A percentile compares a stretch with the other conserved stretches of the same genome.
These are phyloP conservation scores for Penicillium coffeae DNA, from an alignment of 495 filamentous ascomycete genomes.

Conservation along the genomic window DNA sequence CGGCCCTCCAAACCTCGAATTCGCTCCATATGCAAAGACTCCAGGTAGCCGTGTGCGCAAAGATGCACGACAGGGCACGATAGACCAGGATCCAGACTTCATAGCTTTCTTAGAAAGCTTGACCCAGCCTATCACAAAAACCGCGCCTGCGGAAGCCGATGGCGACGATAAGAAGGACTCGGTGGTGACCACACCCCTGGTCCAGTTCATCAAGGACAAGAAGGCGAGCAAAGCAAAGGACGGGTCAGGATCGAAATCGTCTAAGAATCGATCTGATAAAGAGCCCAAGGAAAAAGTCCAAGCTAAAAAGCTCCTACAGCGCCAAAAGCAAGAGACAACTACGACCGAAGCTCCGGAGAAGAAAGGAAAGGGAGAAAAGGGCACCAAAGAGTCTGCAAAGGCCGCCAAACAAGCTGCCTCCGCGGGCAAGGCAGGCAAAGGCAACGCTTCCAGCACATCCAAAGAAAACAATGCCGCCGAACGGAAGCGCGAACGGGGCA, in stretches of 20 bases:
- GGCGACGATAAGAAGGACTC: conserved; percentile 58
- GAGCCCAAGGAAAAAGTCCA: conserved; percentile 56
- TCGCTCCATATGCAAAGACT: conserved; percentile 74
- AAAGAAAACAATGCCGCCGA: conserved; percentile 39
- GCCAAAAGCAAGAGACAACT: conserved; percentile 42
- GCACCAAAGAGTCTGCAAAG: conserved; percentile 71
- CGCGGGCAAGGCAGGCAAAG: conserved; percentile 25
- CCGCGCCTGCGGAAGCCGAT: conserved; percentile 47
- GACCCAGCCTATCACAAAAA: conserved; percentile 67
- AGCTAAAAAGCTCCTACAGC: conserved; percentile 47
- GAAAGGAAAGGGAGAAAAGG: conserved; percentile 54
- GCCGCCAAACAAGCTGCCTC: conserved; percentile 67
- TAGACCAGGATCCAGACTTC: conserved; percentile 93
- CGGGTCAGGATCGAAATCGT: conserved; percentile 43
- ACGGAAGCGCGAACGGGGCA: conserved; percentile 63
- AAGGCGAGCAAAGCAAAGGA: conserved; percentile 86
- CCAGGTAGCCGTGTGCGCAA: conserved; percentile 65
- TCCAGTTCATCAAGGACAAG: conserved; percentile 86
- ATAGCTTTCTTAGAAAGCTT: conserved; percentile 86
- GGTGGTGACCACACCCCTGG: conserved; percentile 77
- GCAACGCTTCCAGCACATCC: conserved; percentile 26
- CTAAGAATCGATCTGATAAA: conserved; percentile 57
- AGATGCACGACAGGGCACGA: conserved; percentile 86
- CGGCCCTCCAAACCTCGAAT: conserved; percentile 73
- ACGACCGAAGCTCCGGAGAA: conserved; percentile 38